These are phyloP conservation scores for Stephania japonica DNA, from an alignment of 164 flowering plant genomes.

Conservation along the genomic window DNA sequence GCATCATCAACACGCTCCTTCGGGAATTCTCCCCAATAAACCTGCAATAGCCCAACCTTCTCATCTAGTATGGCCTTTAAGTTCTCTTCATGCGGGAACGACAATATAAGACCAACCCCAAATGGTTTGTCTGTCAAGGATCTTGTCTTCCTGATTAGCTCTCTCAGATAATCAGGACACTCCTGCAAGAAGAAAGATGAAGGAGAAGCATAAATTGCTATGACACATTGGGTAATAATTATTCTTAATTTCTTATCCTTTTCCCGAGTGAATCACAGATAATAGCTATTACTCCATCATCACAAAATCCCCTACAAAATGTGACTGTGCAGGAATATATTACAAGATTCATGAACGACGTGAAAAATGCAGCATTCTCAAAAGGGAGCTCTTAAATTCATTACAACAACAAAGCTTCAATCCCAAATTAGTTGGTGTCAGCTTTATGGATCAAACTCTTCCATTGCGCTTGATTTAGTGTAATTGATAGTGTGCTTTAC, in stretches of 20 bases:
- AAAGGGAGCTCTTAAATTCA: background rate
- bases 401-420: no score
- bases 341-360: no score
- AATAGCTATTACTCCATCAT: no score
- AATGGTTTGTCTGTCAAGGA: slow-evolving; percentile 73
- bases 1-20: slow-evolving; percentile 62
- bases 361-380: no score
- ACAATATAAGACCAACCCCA: slow-evolving; percentile 75
- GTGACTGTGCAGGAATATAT: no score
- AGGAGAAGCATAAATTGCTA: background rate
- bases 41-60: slow-evolving; percentile 67
- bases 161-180: slow-evolving; percentile 64
- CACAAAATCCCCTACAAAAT: no score
- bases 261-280: no score
- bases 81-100: slow-evolving; percentile 76
- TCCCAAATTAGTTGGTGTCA: no score
- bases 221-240: background rate
- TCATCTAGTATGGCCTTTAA: slow-evolving; percentile 67
- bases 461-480: no score
- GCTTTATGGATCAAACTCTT: no score
- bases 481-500: no score
- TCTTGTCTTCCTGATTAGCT: slow-evolving; percentile 70
- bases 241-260: no score
- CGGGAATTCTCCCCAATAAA: slow-evolving; percentile 83
- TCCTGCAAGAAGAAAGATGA: slow-evolving; percentile 39